These are phyloP conservation scores for Penstemon davidsonii DNA, from an alignment of 257 asterid genomes.

Conservation along the genomic window DNA sequence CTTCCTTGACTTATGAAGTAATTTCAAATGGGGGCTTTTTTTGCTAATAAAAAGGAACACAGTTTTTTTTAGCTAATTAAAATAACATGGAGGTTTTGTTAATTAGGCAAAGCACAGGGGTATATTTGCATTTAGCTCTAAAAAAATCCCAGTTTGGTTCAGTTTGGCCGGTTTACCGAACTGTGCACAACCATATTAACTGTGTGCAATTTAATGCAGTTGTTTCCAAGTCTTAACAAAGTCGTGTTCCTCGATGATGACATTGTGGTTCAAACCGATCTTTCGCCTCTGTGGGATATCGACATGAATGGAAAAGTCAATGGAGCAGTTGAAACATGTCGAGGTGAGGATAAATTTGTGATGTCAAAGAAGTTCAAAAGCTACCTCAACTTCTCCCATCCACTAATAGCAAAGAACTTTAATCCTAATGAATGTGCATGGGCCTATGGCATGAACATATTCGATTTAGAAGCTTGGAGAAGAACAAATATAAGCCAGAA, in stretches of 20 bases:
- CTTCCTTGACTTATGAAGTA: too few species aligned
- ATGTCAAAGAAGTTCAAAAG: constrained; percentile 90
- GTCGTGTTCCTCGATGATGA: constrained; percentile 93
- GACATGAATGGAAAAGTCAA: constrained; percentile 91
- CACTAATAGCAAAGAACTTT: constrained; percentile 65
- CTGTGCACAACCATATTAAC: background rate
- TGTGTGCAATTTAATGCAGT: constrained; percentile 44
- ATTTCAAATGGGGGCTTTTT: too few species aligned
- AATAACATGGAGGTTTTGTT: too few species aligned
- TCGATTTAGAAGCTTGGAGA: constrained; percentile 91
- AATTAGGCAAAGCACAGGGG: too few species aligned
- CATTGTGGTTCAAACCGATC: constrained; percentile 87
- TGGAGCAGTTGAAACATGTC: constrained; percentile 94
- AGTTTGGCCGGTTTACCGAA: too few species aligned
- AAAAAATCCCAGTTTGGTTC: too few species aligned
- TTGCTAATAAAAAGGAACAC: too few species aligned
- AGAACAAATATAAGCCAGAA: constrained; percentile 73
- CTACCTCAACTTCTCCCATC: constrained; percentile 93
- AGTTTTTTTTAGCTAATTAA: too few species aligned
- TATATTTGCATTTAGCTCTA: too few species aligned
- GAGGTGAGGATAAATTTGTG: constrained; percentile 80
- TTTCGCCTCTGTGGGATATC: constrained; percentile 88
- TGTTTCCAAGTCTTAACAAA: constrained; percentile 82
- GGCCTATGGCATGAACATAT: constrained; percentile 99
- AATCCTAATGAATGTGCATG: constrained; percentile 92